Evolutionary conservation across 2,329 filamentous ascomycete species (phyloP), one percentile per base, ranked within the genome.

Genomic region (Corinectria fuckeliana): DNA sequence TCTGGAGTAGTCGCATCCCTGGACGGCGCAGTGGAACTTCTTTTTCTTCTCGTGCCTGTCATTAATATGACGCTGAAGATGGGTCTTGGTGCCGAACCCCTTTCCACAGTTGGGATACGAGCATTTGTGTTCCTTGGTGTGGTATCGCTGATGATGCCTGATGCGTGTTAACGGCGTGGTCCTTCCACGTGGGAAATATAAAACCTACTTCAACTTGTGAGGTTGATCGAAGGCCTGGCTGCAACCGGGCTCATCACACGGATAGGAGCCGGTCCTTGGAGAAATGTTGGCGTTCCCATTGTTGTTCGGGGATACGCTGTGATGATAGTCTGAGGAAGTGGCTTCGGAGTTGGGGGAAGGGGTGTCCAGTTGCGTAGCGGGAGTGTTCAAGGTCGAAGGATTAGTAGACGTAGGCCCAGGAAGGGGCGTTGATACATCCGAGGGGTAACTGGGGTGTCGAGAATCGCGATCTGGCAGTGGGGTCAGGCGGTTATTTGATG

Each of bases 61-160:
- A 71, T 88, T 87, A 69, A 87, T 82, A 66, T 88, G 85, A 9
- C 85, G 83, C 67, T 86, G 83, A 44, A 88, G 76, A 69, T 87
- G 85, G 4, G 85, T 87, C 69, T 86, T 86, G 18, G 85, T 88
- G 51, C 85, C 85, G 58, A 88, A 88, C 20, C 80, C 79, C 69
- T 83, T 85, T 51, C 78, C 80, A 64, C 85, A 88, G 20, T 75
- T 76, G 0, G 76, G 69, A 56, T 85, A 84, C 3, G 78, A 78
- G 56, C 84, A 84, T 51, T 86, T 84, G 69, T 88, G 85, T 44
- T 84, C 83, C 61, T 84, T 82, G 53, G 84, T 83, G 64, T 88
- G 85, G 61, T 88, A 88, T 16, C 85, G 80, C 63, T 83, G 84
- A 68, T 88, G 85, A 57, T 88, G 85, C 63, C 82, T 85, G 25